These are phyloP conservation scores for Orbilia oligospora DNA, from an alignment of 2,329 filamentous ascomycete species.

Conservation along the genomic window DNA sequence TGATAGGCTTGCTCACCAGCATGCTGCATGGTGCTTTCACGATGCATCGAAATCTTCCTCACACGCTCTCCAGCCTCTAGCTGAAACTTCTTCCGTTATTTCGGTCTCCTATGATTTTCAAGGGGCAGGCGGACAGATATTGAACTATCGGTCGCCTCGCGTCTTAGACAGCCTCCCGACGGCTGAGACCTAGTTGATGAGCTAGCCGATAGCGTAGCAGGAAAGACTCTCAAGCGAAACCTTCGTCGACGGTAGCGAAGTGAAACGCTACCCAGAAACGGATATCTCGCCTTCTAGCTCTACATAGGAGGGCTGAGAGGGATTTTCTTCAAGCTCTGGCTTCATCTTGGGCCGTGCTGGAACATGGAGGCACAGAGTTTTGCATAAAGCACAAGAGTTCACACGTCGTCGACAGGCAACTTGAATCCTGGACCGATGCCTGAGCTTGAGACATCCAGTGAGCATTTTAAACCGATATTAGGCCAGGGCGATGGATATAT, in stretches of 20 bases:
- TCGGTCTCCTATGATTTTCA: not conserved
- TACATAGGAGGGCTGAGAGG: slow-evolving; percentile 33
- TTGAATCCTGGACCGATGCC: slow-evolving; percentile 23
- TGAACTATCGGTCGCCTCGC: not conserved
- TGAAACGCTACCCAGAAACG: slow-evolving; percentile 35
- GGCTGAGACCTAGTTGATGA: slow-evolving; percentile 14
- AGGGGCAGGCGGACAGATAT: not conserved
- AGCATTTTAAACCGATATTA: slow-evolving; percentile 23
- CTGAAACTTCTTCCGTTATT: slow-evolving; percentile 15
- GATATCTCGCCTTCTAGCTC: not conserved
- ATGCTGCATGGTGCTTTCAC: slow-evolving; percentile 24
- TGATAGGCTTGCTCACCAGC: slow-evolving; percentile 29
- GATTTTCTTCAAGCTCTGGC: slow-evolving; percentile 40
- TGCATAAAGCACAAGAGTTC: slow-evolving; percentile 54
- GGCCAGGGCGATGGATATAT: slow-evolving; percentile 16
- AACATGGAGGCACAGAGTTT: slow-evolving; percentile 35
- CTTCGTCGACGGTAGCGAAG: slow-evolving; percentile 24
- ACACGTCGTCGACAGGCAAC: slow-evolving; percentile 25
- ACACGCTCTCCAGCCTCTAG: slow-evolving; percentile 12
- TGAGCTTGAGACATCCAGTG: slow-evolving; percentile 14
- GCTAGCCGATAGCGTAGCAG: slow-evolving; percentile 10
- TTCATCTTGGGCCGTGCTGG: slow-evolving; percentile 57
- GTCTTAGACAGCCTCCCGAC: slow-evolving; percentile 31
- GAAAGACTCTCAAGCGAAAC: slow-evolving; percentile 15
- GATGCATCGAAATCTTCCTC: slow-evolving; percentile 22